phyloP scores from a whole-genome alignment of 495 filamentous ascomycete species.

The Wilcoxina mikolae region DNA sequence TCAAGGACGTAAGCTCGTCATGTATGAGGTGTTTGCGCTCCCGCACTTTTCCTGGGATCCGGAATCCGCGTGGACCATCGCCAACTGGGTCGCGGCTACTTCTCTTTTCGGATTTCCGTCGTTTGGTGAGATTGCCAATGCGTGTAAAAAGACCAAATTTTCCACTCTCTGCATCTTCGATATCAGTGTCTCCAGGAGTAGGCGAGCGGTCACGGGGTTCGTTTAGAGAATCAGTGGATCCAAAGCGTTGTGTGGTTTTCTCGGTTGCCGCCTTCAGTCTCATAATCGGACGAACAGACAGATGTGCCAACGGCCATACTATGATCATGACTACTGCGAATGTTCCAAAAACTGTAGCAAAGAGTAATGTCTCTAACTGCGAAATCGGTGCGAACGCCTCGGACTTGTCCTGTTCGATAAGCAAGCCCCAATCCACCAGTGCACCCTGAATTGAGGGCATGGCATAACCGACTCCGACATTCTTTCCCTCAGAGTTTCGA shows the following conservation, averaged over 20 bases:
- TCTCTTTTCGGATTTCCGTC: neutral
- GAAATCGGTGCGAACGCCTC: conserved; percentile 66
- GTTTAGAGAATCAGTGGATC: neutral
- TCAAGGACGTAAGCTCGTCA: conserved; percentile 79
- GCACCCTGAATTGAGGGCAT: conserved; percentile 21
- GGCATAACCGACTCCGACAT: conserved; percentile 45
- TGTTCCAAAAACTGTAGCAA: conserved; percentile 74
- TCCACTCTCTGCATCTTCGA: conserved; percentile 3
- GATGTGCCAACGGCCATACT: conserved; percentile 61
- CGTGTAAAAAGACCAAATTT: neutral
- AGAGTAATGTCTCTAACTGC: conserved; percentile 56
- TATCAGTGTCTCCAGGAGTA: neutral
- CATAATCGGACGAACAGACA: conserved; percentile 64
- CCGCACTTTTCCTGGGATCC: conserved; percentile 68
- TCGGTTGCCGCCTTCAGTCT: conserved; percentile 62
- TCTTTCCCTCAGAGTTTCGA: conserved; percentile 38
- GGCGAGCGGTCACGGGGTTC: neutral
- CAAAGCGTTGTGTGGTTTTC: conserved; percentile 41
- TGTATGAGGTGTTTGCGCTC: conserved; percentile 59
- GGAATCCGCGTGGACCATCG: conserved; percentile 40
- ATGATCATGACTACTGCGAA: conserved; percentile 51
- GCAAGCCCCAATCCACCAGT: conserved; percentile 63
- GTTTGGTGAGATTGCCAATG: neutral
- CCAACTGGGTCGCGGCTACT: neutral
- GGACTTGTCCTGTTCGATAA: conserved; percentile 57